phyloP scores from a whole-genome alignment of 768 basidiomycete genomes.

The Kondoa malvinella region DNA sequence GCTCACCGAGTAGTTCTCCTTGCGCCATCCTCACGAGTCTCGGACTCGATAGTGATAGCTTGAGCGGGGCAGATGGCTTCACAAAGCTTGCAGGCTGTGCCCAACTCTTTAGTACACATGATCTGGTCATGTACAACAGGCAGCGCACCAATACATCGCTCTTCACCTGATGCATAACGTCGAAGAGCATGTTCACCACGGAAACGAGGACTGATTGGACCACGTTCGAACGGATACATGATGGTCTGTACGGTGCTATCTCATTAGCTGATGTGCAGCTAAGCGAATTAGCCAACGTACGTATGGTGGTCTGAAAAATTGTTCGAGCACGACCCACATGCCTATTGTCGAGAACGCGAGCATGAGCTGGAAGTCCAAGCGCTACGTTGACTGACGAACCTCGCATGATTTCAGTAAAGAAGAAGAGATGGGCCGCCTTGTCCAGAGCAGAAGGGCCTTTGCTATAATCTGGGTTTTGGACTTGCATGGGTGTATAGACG shows the following conservation, averaged over 20 bases:
- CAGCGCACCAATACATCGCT: slow-evolving; percentile 84
- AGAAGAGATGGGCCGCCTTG: slow-evolving; percentile 90
- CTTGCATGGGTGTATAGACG: background rate
- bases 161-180: slow-evolving; percentile 91
- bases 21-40: slow-evolving; percentile 84
- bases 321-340: slow-evolving; percentile 80
- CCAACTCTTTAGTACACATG: background rate
- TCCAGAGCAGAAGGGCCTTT: slow-evolving; percentile 50
- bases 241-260: slow-evolving; percentile 13
- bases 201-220: slow-evolving; percentile 91
- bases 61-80: slow-evolving; percentile 99
- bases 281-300: slow-evolving; percentile 43
- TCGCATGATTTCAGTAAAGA: slow-evolving; percentile 94
- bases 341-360: slow-evolving; percentile 34
- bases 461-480: slow-evolving; percentile 14
- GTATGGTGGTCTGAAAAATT: slow-evolving; percentile 73
- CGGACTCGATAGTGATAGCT: slow-evolving; percentile 97
- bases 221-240: slow-evolving; percentile 51
- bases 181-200: slow-evolving; percentile 94
- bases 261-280: background rate
- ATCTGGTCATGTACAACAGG: background rate
- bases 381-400: slow-evolving; percentile 40
- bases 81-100: slow-evolving; percentile 85
- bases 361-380: background rate
- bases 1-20: slow-evolving; percentile 96